Percentiles rank a stretch among this genome's conserved stretches.
These are phyloP conservation scores for Xylariaceae sp. DNA, from an alignment of 2,329 filamentous ascomycete genomes.

Conservation along the genomic window DNA sequence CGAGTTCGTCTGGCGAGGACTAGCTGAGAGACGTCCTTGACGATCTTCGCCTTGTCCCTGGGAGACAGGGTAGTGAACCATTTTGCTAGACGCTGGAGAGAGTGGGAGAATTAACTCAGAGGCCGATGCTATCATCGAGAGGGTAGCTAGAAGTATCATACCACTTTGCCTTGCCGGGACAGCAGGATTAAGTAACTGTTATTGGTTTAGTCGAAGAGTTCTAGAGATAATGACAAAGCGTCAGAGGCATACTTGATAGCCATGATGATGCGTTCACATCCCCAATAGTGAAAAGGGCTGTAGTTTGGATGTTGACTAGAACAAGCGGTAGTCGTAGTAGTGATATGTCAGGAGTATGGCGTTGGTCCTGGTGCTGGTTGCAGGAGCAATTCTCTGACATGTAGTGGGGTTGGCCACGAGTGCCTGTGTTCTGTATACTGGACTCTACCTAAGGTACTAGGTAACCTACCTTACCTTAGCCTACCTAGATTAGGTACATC, in stretches of 20 bases:
- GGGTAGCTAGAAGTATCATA: conserved; percentile 59
- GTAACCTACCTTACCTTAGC: background rate
- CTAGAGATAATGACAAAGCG: conserved; percentile 9
- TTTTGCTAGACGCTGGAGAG: conserved; percentile 86
- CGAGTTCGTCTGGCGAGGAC: conserved; percentile 94
- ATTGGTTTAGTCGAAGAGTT: conserved; percentile 34
- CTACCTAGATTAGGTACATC: background rate
- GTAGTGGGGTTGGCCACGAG: conserved; percentile 44
- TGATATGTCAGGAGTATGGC: conserved; percentile 6
- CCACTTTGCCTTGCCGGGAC: conserved; percentile 98
- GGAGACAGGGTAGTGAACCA: conserved; percentile 99
- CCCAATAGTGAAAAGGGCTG: conserved; percentile 26
- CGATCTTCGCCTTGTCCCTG: conserved; percentile 99
- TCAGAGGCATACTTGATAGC: conserved; percentile 56
- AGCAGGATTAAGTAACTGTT: conserved; percentile 94
- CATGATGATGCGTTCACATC: conserved; percentile 49
- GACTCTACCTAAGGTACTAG: no score
- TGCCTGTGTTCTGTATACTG: background rate
- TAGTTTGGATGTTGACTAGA: background rate
- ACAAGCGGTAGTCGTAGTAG: background rate
- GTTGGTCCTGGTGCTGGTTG: conserved; percentile 18
- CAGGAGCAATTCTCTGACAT: conserved; percentile 32
- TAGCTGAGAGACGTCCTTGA: conserved; percentile 98
- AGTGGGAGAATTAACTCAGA: conserved; percentile 24
- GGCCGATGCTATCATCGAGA: conserved; percentile 41